Evolutionary conservation across 164 flowering plant genomes (phyloP), one percentile per base, ranked within the genome.

Genomic region (Aristolochia contorta): DNA sequence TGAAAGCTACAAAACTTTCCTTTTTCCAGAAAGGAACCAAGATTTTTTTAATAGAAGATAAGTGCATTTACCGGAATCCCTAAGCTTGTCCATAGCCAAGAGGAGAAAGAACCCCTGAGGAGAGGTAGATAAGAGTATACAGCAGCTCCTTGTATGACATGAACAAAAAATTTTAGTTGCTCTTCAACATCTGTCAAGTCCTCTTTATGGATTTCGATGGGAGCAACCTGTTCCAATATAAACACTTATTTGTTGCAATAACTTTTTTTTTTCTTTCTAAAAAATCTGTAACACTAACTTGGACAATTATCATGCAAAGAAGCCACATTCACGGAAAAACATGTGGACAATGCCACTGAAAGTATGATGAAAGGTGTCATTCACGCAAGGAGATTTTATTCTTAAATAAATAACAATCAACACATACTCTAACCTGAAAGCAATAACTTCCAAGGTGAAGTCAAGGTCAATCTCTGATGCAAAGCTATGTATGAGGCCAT

Each of bases 91-190:
- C 81, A 77, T 68, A 90, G 76, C 99, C 99, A 94, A n/a, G 80
- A 76, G 60, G 97, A 76, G 71, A 90, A 73, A 43, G 96, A 85
- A 19, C 86, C 84, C 60, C 68, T 85, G 37, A 86, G 71, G 54
- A 85, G 63, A 51, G 95, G 83, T 58, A 88, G 72, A 23, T 59
- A 64, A 69, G 32, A 69, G 66, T 72, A 68, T 21, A 90, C 65
- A 27, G 70, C 64, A 51, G 77, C 80, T 74, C 89, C 89, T 74
- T 84, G 64, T 4, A 84, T 70, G 20, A 62, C 74, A 72, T 86
- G 91, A 67, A 76, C 41, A 61, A 94, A 82, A 77, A 78, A 86
- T 37, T 74, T 72, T 54, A 94, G 86, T 70, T 94, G 97, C 67
- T 81, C 86, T 75, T 94, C 89, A 10, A 84, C 83, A 79, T 85